Base-by-base conservation (phyloP, 345 rosid species). In the Pistacia integerrima region DNA sequence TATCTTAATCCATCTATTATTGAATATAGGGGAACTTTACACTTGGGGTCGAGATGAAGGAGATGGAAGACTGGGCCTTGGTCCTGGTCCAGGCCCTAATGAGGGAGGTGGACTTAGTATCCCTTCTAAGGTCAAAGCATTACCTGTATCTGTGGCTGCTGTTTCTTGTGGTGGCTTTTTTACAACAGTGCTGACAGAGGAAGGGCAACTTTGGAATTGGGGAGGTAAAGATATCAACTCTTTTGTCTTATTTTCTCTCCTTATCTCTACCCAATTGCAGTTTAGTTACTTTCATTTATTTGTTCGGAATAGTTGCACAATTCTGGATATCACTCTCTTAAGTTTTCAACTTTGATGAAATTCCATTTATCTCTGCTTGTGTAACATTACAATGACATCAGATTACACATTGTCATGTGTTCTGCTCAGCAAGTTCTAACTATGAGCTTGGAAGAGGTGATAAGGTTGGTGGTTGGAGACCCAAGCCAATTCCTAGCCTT, bases 21-120 rank as follows among this genome's bases (percentile, higher is more conserved):
- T 80, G 73, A 55, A 73, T 77, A 60, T 73, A 93, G 98, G 98
- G 16, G 97, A 92, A 70, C 71, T 95, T 56, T 93, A 87, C 79
- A 95, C 90, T 72, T 92, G 98, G 98, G 99, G 97, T 77, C 85
- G 97, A 82, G 98, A 95, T 64, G 97, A 95, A 85, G 99, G 97
- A 36, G 99, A 93, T 56, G 98, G 99, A 33, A 88, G 99, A 78
- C 82, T 95, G 72, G 99, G 99, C 64, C 94, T 93, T 22, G 99
- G 99, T 61, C 93, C 98, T 80, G 90, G 88, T 8, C 83, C 89
- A 38, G 98, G 99, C 63, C 99, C 97, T 54, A 92, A 93, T 73
- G 97, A 93, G 86, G 97, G 89, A 38, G 99, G 97, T 71, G 94
- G 98, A 68, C 90, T 88, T 68, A 91, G 99, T 80, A 85, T 93